Conservation (phyloP, 305 asterid genomes). For the Fraxinus floribunda region DNA sequence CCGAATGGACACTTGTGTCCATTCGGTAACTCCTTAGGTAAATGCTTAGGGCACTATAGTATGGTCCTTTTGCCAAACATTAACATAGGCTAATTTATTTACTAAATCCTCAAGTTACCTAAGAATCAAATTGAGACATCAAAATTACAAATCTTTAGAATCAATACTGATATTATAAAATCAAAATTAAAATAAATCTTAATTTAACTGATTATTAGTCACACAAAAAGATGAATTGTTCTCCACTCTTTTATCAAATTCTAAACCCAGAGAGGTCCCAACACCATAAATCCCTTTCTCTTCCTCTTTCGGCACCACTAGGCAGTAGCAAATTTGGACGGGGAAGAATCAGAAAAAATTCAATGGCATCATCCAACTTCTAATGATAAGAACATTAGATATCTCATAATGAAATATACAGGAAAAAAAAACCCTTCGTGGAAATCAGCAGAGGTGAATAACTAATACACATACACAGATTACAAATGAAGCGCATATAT, state of each 20-base stretch:
- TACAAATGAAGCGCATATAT: neutral
- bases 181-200: neutral
- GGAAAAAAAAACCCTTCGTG: neutral
- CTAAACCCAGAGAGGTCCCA: neutral
- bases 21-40: no score
- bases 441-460: neutral
- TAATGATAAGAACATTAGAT: neutral
- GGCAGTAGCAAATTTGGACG: neutral
- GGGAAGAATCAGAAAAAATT: neutral
- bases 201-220: no score
- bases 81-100: neutral
- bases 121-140: neutral
- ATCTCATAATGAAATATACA: neutral
- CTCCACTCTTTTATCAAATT: neutral
- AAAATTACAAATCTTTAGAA: no score
- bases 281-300: neutral
- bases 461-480: neutral
- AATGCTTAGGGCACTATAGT: no score
- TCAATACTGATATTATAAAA: neutral
- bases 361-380: neutral
- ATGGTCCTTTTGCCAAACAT: neutral
- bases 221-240: neutral
- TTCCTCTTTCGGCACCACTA: neutral
- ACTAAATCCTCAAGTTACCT: neutral
- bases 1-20: no score